A percentile compares a stretch with the other conserved stretches of the same genome.
Conservation (phyloP, 371 early-diverging fungal species). For the Mucor racemosus region DNA sequence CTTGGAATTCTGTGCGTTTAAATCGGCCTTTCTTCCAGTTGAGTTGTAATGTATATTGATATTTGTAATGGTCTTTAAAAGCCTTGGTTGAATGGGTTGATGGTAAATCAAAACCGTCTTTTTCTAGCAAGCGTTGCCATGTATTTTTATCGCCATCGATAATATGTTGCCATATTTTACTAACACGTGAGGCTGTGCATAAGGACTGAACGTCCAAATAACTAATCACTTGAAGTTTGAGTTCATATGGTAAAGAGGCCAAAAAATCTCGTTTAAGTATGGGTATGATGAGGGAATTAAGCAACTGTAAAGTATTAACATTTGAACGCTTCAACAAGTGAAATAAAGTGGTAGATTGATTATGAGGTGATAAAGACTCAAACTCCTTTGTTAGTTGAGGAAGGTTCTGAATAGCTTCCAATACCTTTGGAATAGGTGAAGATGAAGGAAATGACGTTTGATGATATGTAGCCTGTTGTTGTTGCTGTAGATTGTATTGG, state of each 20-base stretch:
- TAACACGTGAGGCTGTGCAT: constrained; percentile 79
- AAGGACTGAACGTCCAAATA: constrained; percentile 80
- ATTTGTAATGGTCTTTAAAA: constrained; percentile 45
- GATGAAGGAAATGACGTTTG: background rate
- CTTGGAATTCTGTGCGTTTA: constrained; percentile 76
- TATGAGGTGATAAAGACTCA: constrained; percentile 26
- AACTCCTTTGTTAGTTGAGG: constrained; percentile 12
- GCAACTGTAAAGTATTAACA: constrained; percentile 79
- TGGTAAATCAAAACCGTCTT: constrained; percentile 54
- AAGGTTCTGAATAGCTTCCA: constrained; percentile 8
- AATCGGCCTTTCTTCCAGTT: constrained; percentile 84
- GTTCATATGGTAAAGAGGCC: constrained; percentile 78
- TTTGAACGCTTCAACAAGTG: constrained; percentile 41
- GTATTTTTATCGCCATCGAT: constrained; percentile 75
- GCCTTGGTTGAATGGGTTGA: constrained; percentile 27
- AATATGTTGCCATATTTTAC: constrained; percentile 72
- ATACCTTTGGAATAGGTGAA: background rate
- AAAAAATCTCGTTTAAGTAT: constrained; percentile 87
- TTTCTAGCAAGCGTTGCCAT: constrained; percentile 56
- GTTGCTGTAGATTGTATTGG: background rate
- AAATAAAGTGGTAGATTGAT: constrained; percentile 37
- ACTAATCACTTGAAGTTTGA: constrained; percentile 75
- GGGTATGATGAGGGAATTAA: constrained; percentile 75
- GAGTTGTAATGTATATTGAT: constrained; percentile 30
- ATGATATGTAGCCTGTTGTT: background rate